phyloP scores from a whole-genome alignment of 1,139 yeast species.

The Lodderomyces pseudojiufengensis region DNA sequence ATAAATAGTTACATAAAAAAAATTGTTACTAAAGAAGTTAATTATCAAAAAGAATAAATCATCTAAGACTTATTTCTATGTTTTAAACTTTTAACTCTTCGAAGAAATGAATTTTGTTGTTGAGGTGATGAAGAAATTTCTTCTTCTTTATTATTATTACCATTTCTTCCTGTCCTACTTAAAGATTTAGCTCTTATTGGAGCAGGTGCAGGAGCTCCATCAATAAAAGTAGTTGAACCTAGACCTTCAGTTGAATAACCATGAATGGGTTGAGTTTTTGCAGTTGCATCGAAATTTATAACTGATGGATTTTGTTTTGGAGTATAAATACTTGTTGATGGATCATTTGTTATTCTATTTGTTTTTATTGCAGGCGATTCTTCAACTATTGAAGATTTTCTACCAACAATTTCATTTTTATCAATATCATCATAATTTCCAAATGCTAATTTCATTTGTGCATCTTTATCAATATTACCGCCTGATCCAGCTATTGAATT shows the following conservation, averaged over 20 bases:
- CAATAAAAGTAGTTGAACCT: constrained; percentile 88
- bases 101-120: constrained; percentile 52
- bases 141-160: not conserved
- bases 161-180: constrained; percentile 51
- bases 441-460: constrained; percentile 58
- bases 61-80: too few relatives aligned
- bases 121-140: constrained; percentile 31
- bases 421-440: constrained; percentile 44
- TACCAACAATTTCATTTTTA: constrained; percentile 37
- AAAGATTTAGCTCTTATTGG: constrained; percentile 65
- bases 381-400: constrained; percentile 13
- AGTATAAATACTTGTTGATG: constrained; percentile 22
- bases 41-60: too few relatives aligned
- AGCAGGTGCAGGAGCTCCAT: constrained; percentile 90
- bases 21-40: constrained; percentile 20
- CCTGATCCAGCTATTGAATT: constrained; percentile 70
- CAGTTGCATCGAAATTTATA: constrained; percentile 65
- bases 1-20: not conserved
- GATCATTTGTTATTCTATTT: constrained; percentile 16
- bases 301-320: constrained; percentile 53
- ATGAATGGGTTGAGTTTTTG: constrained; percentile 70
- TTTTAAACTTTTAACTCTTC: constrained; percentile 85
- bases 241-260: constrained; percentile 84
- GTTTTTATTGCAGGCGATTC: constrained; percentile 11
- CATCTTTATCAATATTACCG: constrained; percentile 43